A percentile compares a stretch with the other conserved stretches of the same genome.
Evolutionary conservation across 2,329 filamentous ascomycete species (phyloP).

Genomic region (Cytospora chrysosperma): DNA sequence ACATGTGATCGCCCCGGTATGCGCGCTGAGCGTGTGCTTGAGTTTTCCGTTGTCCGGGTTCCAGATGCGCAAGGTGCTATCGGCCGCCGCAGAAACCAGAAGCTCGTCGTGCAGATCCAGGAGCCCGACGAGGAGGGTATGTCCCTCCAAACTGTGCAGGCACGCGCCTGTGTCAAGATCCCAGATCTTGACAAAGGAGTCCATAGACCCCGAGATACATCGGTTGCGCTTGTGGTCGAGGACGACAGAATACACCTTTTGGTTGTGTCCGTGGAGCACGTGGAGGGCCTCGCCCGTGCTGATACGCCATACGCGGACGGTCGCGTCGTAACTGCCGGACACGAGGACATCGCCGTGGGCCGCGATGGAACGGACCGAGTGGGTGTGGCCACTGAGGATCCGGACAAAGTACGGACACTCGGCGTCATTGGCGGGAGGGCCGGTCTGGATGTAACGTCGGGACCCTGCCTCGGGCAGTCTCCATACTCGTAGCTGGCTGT

Average conservation of each 20-base stretch:
- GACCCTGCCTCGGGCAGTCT: slow-evolving; percentile 81
- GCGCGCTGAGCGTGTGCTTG: slow-evolving; percentile 84
- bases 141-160: slow-evolving; percentile 87
- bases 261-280: slow-evolving; percentile 78
- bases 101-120: slow-evolving; percentile 86
- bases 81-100: slow-evolving; percentile 90
- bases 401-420: slow-evolving; percentile 96
- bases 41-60: slow-evolving; percentile 91
- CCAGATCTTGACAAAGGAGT: slow-evolving; percentile 97
- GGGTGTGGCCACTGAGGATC: slow-evolving; percentile 79
- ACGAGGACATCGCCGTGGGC: slow-evolving; percentile 95
- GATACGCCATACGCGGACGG: slow-evolving; percentile 94
- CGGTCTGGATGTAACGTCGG: slow-evolving; percentile 74
- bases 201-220: slow-evolving; percentile 98
- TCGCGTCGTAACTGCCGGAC: slow-evolving; percentile 94
- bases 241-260: slow-evolving; percentile 97
- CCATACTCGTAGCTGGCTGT: slow-evolving; percentile 94
- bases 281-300: slow-evolving; percentile 89
- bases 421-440: slow-evolving; percentile 67
- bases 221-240: slow-evolving; percentile 87
- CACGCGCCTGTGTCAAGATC: slow-evolving; percentile 83
- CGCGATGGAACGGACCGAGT: slow-evolving; percentile 94
- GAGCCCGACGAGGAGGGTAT: slow-evolving; percentile 86
- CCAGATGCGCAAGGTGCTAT: slow-evolving; percentile 95
- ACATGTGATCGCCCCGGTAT: slow-evolving; percentile 96